Evolutionary conservation across 192 early-diverging fungal species (phyloP).

Genomic region (Tieghemiomyces parasiticus): DNA sequence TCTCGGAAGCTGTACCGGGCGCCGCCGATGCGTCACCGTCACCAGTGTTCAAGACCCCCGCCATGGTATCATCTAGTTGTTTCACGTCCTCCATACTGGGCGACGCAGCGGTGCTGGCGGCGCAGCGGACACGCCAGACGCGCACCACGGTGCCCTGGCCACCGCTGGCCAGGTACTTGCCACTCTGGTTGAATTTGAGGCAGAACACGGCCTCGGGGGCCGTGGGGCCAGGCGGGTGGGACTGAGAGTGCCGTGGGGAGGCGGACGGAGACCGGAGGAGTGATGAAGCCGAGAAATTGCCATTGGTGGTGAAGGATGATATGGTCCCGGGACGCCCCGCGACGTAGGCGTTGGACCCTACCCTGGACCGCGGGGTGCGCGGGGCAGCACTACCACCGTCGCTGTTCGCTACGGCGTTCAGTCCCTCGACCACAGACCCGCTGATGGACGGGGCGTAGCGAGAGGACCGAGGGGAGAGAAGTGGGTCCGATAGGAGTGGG

Average conservation of each 20-base stretch:
- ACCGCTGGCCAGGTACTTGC: constrained; percentile 61
- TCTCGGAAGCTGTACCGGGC: no score
- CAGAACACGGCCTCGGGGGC: constrained; percentile 43
- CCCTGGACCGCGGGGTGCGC: constrained; percentile 9
- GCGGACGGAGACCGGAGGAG: neutral
- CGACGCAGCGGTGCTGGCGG: constrained; percentile 14
- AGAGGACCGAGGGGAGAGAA: neutral
- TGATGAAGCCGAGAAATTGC: neutral
- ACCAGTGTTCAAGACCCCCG: no score
- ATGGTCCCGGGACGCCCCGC: no score
- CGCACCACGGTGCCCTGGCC: constrained; percentile 57
- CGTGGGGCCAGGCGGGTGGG: neutral
- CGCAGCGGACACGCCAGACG: constrained; percentile 41
- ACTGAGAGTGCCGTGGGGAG: neutral
- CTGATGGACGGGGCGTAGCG: neutral
- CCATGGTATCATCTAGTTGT: constrained; percentile 10
- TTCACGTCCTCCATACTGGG: constrained; percentile 13
- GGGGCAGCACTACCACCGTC: neutral
- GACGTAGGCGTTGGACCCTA: constrained; percentile 13
- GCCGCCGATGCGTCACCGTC: no score
- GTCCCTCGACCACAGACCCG: neutral
- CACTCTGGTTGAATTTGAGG: constrained; percentile 63
- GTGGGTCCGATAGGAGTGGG: constrained; percentile 16
- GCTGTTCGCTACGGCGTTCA: neutral
- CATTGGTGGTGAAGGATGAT: neutral